phyloP scores from a whole-genome alignment of 371 early-diverging fungal genomes.

The Polyrhizophydium stewartii region DNA sequence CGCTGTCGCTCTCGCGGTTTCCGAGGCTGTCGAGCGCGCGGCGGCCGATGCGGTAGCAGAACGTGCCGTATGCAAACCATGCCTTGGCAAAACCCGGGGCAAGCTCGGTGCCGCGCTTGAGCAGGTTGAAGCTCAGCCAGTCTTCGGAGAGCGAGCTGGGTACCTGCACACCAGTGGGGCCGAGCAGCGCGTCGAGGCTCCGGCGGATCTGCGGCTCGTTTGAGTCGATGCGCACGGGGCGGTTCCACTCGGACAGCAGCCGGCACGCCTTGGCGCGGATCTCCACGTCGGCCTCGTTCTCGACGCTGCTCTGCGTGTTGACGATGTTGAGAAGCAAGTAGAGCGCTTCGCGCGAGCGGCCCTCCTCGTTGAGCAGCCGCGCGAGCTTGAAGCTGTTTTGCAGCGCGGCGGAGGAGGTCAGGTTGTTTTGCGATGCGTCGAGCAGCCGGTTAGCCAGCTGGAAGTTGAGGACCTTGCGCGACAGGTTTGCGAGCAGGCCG shows the following conservation, averaged over 20 bases:
- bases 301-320: not conserved
- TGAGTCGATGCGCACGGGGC: not conserved
- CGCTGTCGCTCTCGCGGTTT: not conserved
- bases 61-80: slow-evolving; percentile 62
- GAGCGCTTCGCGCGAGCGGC: not conserved
- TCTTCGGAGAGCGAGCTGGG: not conserved
- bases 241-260: slow-evolving; percentile 10
- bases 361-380: slow-evolving; percentile 6
- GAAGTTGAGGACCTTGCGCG: slow-evolving; percentile 14
- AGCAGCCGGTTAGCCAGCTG: slow-evolving; percentile 9
- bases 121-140: not conserved
- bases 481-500: slow-evolving; percentile 3
- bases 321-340: slow-evolving; percentile 3
- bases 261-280: slow-evolving; percentile 9
- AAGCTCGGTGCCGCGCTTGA: not conserved
- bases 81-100: slow-evolving; percentile 35
- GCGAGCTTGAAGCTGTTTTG: slow-evolving; percentile 11
- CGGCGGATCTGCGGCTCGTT: not conserved
- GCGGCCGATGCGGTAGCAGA: slow-evolving; percentile 54
- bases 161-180: too few species aligned
- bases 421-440: not conserved
- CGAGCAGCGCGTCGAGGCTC: not conserved
- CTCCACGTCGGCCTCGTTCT: not conserved
- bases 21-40: not conserved
- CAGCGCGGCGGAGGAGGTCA: slow-evolving; percentile 1